Evolutionary conservation across 345 rosid species (phyloP).

Genomic region (Triadica sebifera): DNA sequence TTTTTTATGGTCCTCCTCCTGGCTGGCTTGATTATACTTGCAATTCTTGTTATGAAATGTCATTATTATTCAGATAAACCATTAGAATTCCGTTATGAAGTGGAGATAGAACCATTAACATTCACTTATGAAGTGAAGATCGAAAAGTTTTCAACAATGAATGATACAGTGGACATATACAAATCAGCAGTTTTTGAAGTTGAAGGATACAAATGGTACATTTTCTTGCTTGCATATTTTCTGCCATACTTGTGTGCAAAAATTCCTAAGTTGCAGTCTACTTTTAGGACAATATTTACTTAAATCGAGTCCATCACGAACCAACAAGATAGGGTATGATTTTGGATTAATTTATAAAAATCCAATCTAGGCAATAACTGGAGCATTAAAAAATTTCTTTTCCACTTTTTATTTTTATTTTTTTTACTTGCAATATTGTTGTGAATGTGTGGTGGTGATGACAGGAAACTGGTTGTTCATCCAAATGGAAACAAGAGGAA

Average conservation of each 20-base stretch:
- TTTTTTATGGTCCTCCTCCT: not conserved
- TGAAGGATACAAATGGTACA: constrained; percentile 68
- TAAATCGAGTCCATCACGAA: no score
- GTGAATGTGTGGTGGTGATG: not conserved
- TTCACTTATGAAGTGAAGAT: not conserved
- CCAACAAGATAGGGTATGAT: no score
- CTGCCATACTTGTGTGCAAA: no score
- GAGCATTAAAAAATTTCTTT: no score
- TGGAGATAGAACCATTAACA: not conserved
- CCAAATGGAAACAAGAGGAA: constrained; percentile 69
- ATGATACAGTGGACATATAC: constrained; percentile 39
- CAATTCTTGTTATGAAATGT: not conserved
- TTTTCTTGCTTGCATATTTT: not conserved
- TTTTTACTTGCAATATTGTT: not conserved
- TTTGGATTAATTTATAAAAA: no score
- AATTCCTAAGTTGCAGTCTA: no score
- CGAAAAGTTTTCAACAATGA: not conserved
- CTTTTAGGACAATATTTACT: no score
- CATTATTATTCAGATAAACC: not conserved
- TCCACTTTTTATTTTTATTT: not conserved
- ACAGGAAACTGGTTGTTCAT: constrained; percentile 55
- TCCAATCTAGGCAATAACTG: no score
- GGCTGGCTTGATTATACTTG: not conserved
- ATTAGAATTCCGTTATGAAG: not conserved
- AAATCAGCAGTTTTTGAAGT: constrained; percentile 66